Evolutionary conservation across 768 basidiomycete species (phyloP), one percentile per base, ranked within the genome.

Genomic region (Mycena kentingensis): DNA sequence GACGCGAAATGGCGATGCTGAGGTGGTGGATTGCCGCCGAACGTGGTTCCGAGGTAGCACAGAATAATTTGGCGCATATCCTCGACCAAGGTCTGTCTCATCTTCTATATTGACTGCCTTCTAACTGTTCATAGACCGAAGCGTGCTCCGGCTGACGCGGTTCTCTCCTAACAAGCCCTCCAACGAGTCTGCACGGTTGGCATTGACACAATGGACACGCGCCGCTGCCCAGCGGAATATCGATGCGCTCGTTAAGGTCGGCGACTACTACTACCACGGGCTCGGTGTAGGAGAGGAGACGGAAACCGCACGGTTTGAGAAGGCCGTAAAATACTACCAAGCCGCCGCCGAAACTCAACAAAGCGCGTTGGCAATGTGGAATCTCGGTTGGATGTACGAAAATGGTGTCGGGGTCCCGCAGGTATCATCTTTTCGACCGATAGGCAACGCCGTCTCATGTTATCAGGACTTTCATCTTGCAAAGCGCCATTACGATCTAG

Each of bases 351-450:
- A 94, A 58, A 95, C 92, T 2, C 91, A 95, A 55, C 61, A 88
- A 62, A 97, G 93, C 60, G 93, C 97, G 1, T 76, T 98, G 57
- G 94, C 97, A 1, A 92, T 97, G 86, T 98, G 93, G 93, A 97
- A 98, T 64, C 73, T 98, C 11, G 97, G 96, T 2, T 98, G 92
- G 91, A 98, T 98, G 97, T 98, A 98, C 67, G 96, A 98, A 72
- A 92, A 93, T 61, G 97, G 97, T 0, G 68, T 90, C 19, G 97
- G 97, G 2, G 91, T 98, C 0, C 84, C 89, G 22, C 88, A 90
- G 78, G 92, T 90, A 55, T 56, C 26, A 5, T 38, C 26, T 11
- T 26, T 25, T 25, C 62, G 41, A 29, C 39, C 53, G 22, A 29
- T 34, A 15, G 13, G 44, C 41, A 19, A 29, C 1, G 15, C 29